These are phyloP conservation scores for Moesziomyces parantarcticus DNA, from an alignment of 1,284 basidiomycete genomes.

Conservation along the genomic window DNA sequence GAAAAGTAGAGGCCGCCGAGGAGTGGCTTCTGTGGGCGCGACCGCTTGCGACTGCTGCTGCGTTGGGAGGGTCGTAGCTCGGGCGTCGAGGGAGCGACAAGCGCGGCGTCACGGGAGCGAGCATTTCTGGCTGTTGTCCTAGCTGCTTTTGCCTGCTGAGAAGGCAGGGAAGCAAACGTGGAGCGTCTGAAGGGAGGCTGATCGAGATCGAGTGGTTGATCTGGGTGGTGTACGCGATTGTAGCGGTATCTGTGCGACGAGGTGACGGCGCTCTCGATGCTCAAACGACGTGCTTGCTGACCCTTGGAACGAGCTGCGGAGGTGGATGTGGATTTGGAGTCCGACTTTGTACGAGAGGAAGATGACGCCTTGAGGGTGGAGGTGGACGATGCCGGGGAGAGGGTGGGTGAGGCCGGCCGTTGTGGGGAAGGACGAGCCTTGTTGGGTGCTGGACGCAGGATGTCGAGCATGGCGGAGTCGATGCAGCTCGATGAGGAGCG, in stretches of 20 bases:
- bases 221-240: conserved; percentile 1
- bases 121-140: conserved; percentile 4
- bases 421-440: conserved; percentile 9
- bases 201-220: conserved; percentile 4
- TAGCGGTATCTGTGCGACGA: conserved; percentile 15
- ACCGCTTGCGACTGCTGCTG: conserved; percentile 13
- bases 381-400: conserved; percentile 47
- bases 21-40: conserved; percentile 35
- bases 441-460: conserved; percentile 26
- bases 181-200: conserved; percentile 16
- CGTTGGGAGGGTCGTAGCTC: conserved; percentile 10
- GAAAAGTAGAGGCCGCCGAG: conserved; percentile 64
- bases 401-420: conserved; percentile 14
- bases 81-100: conserved; percentile 5
- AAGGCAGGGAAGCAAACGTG: conserved; percentile 1
- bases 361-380: conserved; percentile 42
- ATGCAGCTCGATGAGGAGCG: not conserved
- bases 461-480: conserved; percentile 29
- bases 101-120: conserved; percentile 2
- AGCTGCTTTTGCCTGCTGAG: conserved; percentile 1
- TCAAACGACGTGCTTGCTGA: conserved; percentile 38
- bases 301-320: conserved; percentile 37
- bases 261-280: conserved; percentile 35
- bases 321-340: conserved; percentile 5
- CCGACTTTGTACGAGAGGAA: conserved; percentile 6